Percentiles rank a stretch among this genome's conserved stretches.
Conservation (phyloP, 495 filamentous ascomycete genomes). For the Tuber microsphaerosporum region DNA sequence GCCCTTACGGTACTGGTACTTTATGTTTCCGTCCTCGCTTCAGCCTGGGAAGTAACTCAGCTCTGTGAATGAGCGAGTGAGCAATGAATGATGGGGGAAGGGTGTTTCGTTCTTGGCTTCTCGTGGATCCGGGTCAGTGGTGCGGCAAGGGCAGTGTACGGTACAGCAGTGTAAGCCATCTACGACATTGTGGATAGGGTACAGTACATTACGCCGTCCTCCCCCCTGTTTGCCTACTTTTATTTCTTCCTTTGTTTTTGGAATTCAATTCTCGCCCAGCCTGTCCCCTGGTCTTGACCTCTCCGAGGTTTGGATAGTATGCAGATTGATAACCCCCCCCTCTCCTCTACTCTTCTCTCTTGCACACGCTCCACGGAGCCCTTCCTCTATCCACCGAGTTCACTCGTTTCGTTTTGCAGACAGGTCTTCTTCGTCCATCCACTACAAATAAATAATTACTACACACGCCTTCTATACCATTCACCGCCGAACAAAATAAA, state of each 20-base stretch:
- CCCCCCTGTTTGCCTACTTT: neutral
- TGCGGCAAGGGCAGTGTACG: neutral
- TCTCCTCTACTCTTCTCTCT: neutral
- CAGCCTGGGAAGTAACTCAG: neutral
- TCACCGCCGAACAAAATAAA: neutral
- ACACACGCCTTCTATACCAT: neutral
- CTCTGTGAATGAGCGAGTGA: neutral
- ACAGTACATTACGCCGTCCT: neutral
- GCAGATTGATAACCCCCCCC: neutral
- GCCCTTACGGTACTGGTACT: neutral
- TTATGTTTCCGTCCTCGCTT: neutral
- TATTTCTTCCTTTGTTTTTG: neutral
- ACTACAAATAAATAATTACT: neutral
- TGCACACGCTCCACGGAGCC: neutral
- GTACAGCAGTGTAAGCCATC: neutral
- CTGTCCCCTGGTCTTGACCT: neutral
- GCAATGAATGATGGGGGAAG: neutral
- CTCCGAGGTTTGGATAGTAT: neutral
- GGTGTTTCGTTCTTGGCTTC: neutral
- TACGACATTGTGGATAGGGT: neutral
- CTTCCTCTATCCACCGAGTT: neutral
- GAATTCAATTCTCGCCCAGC: neutral
- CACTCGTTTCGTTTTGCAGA: neutral
- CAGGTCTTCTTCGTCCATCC: neutral
- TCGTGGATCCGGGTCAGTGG: neutral